A percentile compares a stretch with the other conserved stretches of the same genome.
Evolutionary conservation across 1,284 basidiomycete species (phyloP).

Genomic region (Puccinia triticina): DNA sequence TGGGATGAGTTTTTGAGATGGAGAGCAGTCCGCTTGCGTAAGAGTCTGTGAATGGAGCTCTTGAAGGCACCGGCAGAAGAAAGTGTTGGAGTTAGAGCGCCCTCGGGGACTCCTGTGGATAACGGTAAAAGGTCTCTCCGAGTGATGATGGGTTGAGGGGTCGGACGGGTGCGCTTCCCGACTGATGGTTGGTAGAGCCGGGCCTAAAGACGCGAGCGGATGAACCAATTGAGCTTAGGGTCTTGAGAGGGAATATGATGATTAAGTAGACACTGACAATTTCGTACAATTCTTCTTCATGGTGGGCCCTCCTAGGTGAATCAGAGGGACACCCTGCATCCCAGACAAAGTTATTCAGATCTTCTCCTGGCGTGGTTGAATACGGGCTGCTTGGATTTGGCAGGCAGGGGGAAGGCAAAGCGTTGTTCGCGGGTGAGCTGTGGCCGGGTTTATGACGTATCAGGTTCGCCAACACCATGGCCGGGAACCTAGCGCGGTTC

Average conservation of each 20-base stretch:
- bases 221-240: no score
- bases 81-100: slow-evolving; percentile 13
- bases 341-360: slow-evolving; percentile 24
- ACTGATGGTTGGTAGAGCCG: slow-evolving; percentile 12
- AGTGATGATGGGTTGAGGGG: slow-evolving; percentile 1
- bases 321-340: neutral
- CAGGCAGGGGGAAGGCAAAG: neutral
- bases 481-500: neutral
- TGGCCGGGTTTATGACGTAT: neutral
- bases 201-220: slow-evolving; percentile 2
- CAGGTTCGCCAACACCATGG: neutral
- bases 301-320: neutral
- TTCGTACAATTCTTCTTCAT: slow-evolving; percentile 15
- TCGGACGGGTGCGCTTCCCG: neutral
- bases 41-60: neutral
- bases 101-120: neutral
- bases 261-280: neutral
- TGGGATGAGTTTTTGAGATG: slow-evolving; percentile 27
- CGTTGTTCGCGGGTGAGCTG: neutral
- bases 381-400: neutral
- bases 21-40: neutral
- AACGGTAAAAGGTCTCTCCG: neutral
- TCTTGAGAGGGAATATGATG: neutral
- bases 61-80: slow-evolving; percentile 6
- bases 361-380: slow-evolving; percentile 1